These are phyloP conservation scores for Clitopilus hobsonii DNA, from an alignment of 768 basidiomycete genomes.

Conservation along the genomic window DNA sequence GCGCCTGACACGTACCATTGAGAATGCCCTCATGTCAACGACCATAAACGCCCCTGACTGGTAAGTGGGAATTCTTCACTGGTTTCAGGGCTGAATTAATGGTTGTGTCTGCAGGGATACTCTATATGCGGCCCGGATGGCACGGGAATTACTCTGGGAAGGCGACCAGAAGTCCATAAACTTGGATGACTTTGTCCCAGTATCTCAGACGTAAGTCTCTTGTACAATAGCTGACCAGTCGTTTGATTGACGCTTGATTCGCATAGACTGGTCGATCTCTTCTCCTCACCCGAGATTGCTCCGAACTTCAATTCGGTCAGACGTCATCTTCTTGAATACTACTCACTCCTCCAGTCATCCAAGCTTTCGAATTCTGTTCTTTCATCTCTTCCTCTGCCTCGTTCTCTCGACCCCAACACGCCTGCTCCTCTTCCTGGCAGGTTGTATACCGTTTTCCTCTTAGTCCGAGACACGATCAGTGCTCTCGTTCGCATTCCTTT, in stretches of 20 bases:
- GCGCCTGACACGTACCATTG: slow-evolving; percentile 72
- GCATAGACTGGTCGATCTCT: slow-evolving; percentile 82
- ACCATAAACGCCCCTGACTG: slow-evolving; percentile 95
- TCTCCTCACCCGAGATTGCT: slow-evolving; percentile 63
- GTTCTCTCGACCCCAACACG: slow-evolving; percentile 72
- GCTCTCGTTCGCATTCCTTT: slow-evolving; percentile 77
- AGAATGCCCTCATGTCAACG: slow-evolving; percentile 61
- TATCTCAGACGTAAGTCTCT: slow-evolving; percentile 83
- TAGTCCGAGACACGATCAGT: slow-evolving; percentile 74
- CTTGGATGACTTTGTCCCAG: slow-evolving; percentile 74
- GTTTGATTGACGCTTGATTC: slow-evolving; percentile 7
- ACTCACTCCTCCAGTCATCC: slow-evolving; percentile 78
- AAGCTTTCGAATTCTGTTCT: slow-evolving; percentile 83
- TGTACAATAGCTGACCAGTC: background rate
- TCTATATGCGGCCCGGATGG: slow-evolving; percentile 86
- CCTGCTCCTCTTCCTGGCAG: slow-evolving; percentile 80
- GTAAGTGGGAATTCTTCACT: slow-evolving; percentile 37
- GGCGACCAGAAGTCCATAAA: slow-evolving; percentile 63
- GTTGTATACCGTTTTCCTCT: slow-evolving; percentile 69
- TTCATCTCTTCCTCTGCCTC: slow-evolving; percentile 79
- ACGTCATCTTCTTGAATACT: slow-evolving; percentile 77
- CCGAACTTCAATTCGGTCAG: slow-evolving; percentile 59
- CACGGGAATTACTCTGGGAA: slow-evolving; percentile 90
- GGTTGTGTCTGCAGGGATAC: slow-evolving; percentile 64
- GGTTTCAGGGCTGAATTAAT: slow-evolving; percentile 2